Conservation (phyloP, 768 basidiomycete genomes). For the Leccinum broughii region DNA sequence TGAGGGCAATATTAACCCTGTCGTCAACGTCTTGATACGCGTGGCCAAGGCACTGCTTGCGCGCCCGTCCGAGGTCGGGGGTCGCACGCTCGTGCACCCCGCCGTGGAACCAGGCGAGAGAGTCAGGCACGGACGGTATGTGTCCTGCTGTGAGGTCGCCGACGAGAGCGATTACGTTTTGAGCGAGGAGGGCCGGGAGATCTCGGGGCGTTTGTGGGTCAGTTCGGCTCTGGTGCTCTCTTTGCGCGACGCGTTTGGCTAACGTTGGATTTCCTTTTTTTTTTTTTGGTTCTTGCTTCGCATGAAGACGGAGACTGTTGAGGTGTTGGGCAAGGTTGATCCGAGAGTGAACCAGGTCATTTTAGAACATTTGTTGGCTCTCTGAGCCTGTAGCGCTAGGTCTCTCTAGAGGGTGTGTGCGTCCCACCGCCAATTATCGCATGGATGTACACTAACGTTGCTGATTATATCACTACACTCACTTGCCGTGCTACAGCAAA, state of each 20-base stretch:
- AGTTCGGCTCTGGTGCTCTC: constrained; percentile 3
- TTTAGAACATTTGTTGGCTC: constrained; percentile 23
- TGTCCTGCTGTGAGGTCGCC: constrained; percentile 26
- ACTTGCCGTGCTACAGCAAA: background rate
- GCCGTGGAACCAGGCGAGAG: constrained; percentile 29
- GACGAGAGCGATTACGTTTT: constrained; percentile 37
- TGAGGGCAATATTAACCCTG: constrained; percentile 7
- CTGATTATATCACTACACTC: background rate
- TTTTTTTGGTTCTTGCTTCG: background rate
- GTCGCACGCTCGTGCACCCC: constrained; percentile 37
- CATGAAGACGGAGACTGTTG: constrained; percentile 29
- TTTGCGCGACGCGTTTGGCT: background rate
- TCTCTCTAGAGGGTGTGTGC: background rate
- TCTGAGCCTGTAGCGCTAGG: constrained; percentile 3
- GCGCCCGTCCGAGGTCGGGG: constrained; percentile 35
- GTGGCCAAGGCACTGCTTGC: constrained; percentile 26
- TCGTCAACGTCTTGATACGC: background rate
- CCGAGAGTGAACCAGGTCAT: constrained; percentile 29
- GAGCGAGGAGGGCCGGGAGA: constrained; percentile 31
- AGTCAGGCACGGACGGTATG: constrained; percentile 31
- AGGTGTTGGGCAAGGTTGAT: constrained; percentile 28
- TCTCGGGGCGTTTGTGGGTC: constrained; percentile 37
- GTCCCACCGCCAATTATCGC: background rate
- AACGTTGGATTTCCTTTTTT: background rate
- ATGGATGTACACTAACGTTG: background rate